Percentiles rank a stretch among this genome's conserved stretches.
Evolutionary conservation across 352 stramenopile genomes (phyloP).

Genomic region (Globisporangium cylindrosporum): DNA sequence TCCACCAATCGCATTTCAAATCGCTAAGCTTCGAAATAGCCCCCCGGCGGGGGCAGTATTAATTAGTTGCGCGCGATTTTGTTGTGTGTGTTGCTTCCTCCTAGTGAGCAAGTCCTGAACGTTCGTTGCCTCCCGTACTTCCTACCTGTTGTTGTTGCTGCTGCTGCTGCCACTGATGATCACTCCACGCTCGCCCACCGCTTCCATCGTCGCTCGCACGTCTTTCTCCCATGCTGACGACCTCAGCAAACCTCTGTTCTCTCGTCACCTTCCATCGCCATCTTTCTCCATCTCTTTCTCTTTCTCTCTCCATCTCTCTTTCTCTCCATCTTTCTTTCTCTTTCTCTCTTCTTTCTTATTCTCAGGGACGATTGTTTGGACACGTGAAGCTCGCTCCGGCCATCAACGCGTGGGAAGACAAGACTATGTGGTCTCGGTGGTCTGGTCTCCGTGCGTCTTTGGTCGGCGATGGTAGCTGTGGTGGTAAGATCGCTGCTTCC

Average conservation of each 20-base stretch:
- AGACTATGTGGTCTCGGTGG: conserved; percentile 12
- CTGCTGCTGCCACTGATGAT: not conserved
- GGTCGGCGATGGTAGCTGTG: conserved; percentile 24
- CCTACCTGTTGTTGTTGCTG: conserved; percentile 20
- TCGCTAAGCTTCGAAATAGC: not conserved
- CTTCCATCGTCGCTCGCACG: not conserved
- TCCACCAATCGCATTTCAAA: conserved; percentile 5
- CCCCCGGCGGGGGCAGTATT: conserved; percentile 8
- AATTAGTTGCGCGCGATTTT: conserved; percentile 6
- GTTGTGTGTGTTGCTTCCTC: conserved; percentile 13
- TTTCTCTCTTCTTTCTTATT: not conserved
- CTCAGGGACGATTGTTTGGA: not conserved
- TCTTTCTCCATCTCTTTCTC: not conserved
- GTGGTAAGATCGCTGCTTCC: conserved; percentile 36
- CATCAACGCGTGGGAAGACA: not conserved
- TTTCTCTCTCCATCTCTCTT: not conserved
- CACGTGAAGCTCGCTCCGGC: not conserved
- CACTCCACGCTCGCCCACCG: not conserved
- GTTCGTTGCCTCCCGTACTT: conserved; percentile 13
- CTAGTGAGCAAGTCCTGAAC: conserved; percentile 19
- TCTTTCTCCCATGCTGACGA: not conserved
- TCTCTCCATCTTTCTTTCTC: not conserved
- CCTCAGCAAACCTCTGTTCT: not conserved
- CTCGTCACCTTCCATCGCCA: conserved; percentile 5
- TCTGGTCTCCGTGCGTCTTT: conserved; percentile 21